Conservation (phyloP, 805 yeast genomes). For the Candida montana region DNA sequence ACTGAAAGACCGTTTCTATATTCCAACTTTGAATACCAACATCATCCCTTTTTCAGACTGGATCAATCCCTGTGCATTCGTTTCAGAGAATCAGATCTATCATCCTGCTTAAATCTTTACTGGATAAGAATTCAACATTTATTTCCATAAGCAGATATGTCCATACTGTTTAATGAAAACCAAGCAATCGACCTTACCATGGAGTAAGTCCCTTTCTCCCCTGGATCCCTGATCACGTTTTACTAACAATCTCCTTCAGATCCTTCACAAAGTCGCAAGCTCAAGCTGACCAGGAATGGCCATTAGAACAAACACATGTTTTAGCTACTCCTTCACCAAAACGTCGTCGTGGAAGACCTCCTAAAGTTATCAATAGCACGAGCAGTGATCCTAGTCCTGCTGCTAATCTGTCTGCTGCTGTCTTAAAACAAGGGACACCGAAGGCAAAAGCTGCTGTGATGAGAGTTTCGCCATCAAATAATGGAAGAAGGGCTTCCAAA, state of each 20-base stretch:
- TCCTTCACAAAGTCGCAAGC: neutral
- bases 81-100: no score
- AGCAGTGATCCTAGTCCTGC: conserved; percentile 18
- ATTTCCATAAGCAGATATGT: no score
- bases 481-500: neutral
- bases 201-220: neutral
- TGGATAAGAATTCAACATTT: no score
- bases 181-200: neutral
- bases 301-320: neutral
- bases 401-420: conserved; percentile 24
- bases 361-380: conserved; percentile 11
- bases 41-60: no score
- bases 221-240: no score
- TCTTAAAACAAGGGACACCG: conserved; percentile 25
- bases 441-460: conserved; percentile 24
- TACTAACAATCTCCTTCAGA: neutral
- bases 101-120: no score
- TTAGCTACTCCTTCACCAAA: conserved; percentile 20
- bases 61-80: no score
- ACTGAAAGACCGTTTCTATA: no score
- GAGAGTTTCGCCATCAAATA: conserved; percentile 23
- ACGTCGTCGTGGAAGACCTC: conserved; percentile 28
- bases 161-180: neutral
- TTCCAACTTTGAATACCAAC: no score
- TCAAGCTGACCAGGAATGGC: neutral